These are phyloP conservation scores for Boletus patriciae DNA, from an alignment of 768 basidiomycete genomes.

Conservation along the genomic window DNA sequence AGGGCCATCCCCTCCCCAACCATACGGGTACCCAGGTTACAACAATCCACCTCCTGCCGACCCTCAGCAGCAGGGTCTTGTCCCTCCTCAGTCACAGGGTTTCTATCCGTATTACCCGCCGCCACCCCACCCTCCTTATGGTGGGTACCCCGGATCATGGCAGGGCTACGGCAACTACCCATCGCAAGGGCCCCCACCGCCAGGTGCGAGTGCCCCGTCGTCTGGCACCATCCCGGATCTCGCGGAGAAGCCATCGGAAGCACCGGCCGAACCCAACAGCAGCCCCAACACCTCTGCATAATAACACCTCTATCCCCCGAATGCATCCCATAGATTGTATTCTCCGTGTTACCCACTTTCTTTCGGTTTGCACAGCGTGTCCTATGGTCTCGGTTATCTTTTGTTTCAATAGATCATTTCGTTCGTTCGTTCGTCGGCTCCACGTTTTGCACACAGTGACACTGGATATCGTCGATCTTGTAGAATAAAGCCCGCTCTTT, in stretches of 20 bases:
- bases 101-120: conserved; percentile 37
- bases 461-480: conserved; percentile 19
- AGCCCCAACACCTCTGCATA: conserved; percentile 20
- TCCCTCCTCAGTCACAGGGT: conserved; percentile 18
- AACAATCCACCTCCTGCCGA: conserved; percentile 22
- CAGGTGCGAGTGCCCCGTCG: conserved; percentile 14
- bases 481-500: conserved; percentile 25
- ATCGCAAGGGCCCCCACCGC: conserved; percentile 26
- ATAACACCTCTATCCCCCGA: conserved; percentile 14
- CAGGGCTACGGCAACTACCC: conserved; percentile 34
- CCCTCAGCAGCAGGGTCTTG: conserved; percentile 26
- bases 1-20: conserved; percentile 21
- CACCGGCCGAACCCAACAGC: conserved; percentile 15
- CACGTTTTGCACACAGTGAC: conserved; percentile 3
- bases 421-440: conserved; percentile 11
- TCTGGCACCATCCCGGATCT: conserved; percentile 17
- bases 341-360: conserved; percentile 15
- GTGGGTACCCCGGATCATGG: conserved; percentile 32
- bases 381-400: conserved; percentile 11
- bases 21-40: conserved; percentile 28
- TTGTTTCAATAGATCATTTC: conserved; percentile 31
- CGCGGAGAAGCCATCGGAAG: conserved; percentile 29
- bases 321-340: conserved; percentile 28
- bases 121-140: conserved; percentile 28
- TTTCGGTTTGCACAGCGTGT: conserved; percentile 14